Conservation (phyloP, 1,139 yeast genomes). For the Magnusiomyces ingens region DNA sequence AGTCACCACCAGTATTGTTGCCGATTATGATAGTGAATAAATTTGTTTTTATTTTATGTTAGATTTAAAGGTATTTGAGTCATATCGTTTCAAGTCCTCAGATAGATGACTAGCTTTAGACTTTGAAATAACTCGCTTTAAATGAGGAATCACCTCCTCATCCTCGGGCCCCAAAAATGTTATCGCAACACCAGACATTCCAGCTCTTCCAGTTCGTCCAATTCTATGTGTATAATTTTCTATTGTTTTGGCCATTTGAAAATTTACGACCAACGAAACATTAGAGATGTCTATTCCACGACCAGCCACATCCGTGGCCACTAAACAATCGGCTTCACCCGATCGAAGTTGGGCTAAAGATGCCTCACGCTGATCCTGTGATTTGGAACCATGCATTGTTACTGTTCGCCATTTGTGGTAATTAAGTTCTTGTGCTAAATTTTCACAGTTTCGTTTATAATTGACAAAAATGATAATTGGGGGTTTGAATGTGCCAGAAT, state of each 20-base stretch:
- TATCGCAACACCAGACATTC: slow-evolving; percentile 64
- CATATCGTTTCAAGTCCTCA: slow-evolving; percentile 42
- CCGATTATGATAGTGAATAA: slow-evolving; percentile 7
- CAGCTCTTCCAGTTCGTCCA: slow-evolving; percentile 97
- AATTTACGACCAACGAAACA: slow-evolving; percentile 78
- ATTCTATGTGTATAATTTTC: slow-evolving; percentile 89
- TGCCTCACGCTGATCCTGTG: slow-evolving; percentile 81
- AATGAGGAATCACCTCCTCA: slow-evolving; percentile 44
- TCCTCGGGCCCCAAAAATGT: slow-evolving; percentile 63
- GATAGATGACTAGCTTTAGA: slow-evolving; percentile 46
- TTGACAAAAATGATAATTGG: slow-evolving; percentile 79
- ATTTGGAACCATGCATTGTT: slow-evolving; percentile 77
- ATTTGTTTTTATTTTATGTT: neutral
- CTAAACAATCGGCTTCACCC: slow-evolving; percentile 57
- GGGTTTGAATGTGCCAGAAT: slow-evolving; percentile 34
- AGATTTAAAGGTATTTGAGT: neutral
- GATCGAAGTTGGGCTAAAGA: slow-evolving; percentile 59
- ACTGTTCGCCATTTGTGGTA: slow-evolving; percentile 46
- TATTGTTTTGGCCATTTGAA: slow-evolving; percentile 68
- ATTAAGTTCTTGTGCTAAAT: slow-evolving; percentile 45
- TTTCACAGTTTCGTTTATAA: slow-evolving; percentile 65
- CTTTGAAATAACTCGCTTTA: slow-evolving; percentile 45
- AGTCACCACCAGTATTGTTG: neutral
- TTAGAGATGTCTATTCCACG: slow-evolving; percentile 90
- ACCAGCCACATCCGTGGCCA: slow-evolving; percentile 96